A percentile compares a stretch with the other conserved stretches of the same genome.
Conservation (phyloP, 495 filamentous ascomycete species). For the Darksidea phi region DNA sequence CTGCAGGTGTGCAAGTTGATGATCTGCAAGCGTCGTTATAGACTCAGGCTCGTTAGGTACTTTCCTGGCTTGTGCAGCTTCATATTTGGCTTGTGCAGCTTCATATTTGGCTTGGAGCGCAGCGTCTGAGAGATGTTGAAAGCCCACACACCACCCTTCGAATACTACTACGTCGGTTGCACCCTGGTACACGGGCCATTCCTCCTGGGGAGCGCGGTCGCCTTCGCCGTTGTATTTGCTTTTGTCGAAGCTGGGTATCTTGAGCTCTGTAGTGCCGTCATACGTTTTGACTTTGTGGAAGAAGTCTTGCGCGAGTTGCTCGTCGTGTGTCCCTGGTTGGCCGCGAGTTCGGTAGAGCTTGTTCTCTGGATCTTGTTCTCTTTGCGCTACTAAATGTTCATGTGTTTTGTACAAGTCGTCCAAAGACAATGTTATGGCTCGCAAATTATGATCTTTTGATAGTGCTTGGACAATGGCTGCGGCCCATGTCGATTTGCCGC, state of each 20-base stretch:
- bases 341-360: constrained; percentile 20
- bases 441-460: not conserved
- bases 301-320: constrained; percentile 16
- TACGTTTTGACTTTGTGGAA: constrained; percentile 8
- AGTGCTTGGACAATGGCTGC: constrained; percentile 10
- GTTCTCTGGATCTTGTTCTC: constrained; percentile 19
- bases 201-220: constrained; percentile 11
- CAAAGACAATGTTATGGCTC: constrained; percentile 19
- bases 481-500: constrained; percentile 30
- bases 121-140: constrained; percentile 1
- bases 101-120: not conserved
- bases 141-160: constrained; percentile 27
- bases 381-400: constrained; percentile 10
- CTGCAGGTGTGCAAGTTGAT: constrained; percentile 5
- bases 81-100: not conserved
- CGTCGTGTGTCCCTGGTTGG: constrained; percentile 33
- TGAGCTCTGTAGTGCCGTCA: not conserved
- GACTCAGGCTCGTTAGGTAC: too few relatives aligned
- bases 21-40: constrained; percentile 2
- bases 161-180: constrained; percentile 16
- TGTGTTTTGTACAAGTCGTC: constrained; percentile 29
- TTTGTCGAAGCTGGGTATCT: constrained; percentile 31
- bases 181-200: constrained; percentile 6
- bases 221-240: constrained; percentile 29
- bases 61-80: too few relatives aligned